Evolutionary conservation across 768 basidiomycete genomes (phyloP), one percentile per base, ranked within the genome.

Genomic region (Suillus subluteus): DNA sequence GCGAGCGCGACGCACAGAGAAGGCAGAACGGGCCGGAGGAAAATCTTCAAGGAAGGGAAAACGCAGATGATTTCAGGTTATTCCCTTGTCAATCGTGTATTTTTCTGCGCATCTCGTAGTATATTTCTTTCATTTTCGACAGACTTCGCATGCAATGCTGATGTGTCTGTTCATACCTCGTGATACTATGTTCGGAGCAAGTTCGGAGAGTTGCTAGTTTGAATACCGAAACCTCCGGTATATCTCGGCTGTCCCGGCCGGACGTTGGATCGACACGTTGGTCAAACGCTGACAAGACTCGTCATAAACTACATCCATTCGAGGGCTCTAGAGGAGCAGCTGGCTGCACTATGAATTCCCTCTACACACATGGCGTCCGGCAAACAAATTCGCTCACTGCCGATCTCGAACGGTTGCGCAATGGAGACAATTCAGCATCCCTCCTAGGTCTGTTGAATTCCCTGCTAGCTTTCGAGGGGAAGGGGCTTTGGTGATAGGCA

Each of bases 341-440:
- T 37, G 64, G 54, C 55, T 62, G 68, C n/a, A 65, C 75, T 46
- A 98, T 98, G 96, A 97, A 98, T 79, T 96, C 95, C 43, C 84
- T 98, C 18, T 98, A 98, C 80, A 95, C 95, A 0, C 90, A 93
- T 48, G 96, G 95, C 3, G 91, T 97, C 23, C 87, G 96, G 43
- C 96, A 98, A 78, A 94, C 95, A 38, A 90, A 88, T 75, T 93
- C 94, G 0, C 86, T 99, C 55, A 88, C 93, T 70, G 86, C 91
- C 5, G 96, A 99, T 81, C 80, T 99, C 46, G 91, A 94, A 68
- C 86, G 91, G 32, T 83, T 98, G 70, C 87, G 88, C 63, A 87
- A 84, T 79, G 94, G 94, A 15, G 95, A 96, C 73, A 83, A 82
- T 59, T 93, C 94, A 16, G 86, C 92, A 0, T 88, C 95, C 21